These are phyloP conservation scores for Mycena sp. DNA, from an alignment of 1,284 basidiomycete genomes.

Conservation along the genomic window DNA sequence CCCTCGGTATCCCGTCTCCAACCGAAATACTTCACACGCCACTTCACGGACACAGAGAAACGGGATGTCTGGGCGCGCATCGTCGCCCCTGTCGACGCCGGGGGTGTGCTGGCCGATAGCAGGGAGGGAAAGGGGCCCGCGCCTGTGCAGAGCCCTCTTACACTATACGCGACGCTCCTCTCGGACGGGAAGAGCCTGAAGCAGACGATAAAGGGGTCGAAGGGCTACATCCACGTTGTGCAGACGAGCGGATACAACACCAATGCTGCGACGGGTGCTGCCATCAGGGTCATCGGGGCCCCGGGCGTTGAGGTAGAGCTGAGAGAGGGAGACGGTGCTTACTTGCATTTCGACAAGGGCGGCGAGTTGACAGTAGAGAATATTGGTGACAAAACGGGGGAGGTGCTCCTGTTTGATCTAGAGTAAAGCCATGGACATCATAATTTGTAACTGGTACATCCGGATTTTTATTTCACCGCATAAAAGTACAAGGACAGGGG, in stretches of 20 bases:
- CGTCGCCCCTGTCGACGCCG: slow-evolving; percentile 72
- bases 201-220: slow-evolving; percentile 58
- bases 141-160: slow-evolving; percentile 72
- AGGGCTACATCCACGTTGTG: slow-evolving; percentile 77
- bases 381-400: slow-evolving; percentile 59
- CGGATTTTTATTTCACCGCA: no score
- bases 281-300: slow-evolving; percentile 55
- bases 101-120: slow-evolving; percentile 60
- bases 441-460: no score
- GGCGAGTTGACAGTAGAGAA: slow-evolving; percentile 64
- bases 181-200: slow-evolving; percentile 61
- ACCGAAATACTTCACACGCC: slow-evolving; percentile 88
- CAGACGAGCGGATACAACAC: slow-evolving; percentile 83
- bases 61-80: slow-evolving; percentile 71
- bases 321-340: slow-evolving; percentile 76
- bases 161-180: slow-evolving; percentile 75
- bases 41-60: slow-evolving; percentile 88
- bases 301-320: slow-evolving; percentile 51
- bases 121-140: slow-evolving; percentile 79
- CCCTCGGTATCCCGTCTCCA: slow-evolving; percentile 66
- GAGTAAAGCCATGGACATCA: no score
- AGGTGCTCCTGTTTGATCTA: slow-evolving; percentile 74
- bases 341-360: slow-evolving; percentile 52
- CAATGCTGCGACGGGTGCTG: slow-evolving; percentile 56
- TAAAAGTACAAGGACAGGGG: no score